Evolutionary conservation across 331 rosid genomes (phyloP).

Genomic region (Spiraea crenata): DNA sequence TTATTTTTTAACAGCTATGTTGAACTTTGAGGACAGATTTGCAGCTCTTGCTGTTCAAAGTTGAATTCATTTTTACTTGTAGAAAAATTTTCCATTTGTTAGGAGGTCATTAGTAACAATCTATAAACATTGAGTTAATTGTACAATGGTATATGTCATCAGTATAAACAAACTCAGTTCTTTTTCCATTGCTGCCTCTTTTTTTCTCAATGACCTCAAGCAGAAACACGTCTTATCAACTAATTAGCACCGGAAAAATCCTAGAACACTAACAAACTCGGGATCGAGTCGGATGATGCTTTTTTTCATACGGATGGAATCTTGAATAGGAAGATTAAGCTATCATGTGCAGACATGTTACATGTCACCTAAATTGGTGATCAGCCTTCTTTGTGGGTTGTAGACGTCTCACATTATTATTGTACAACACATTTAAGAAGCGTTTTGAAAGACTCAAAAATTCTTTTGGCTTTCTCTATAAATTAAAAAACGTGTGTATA

Average conservation of each 20-base stretch:
- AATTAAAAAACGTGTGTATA: no score
- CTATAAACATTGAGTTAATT: slow-evolving; percentile 14
- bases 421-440: no score
- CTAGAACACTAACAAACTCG: no score
- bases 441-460: no score
- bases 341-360: slow-evolving; percentile 5
- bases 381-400: no score
- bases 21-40: slow-evolving; percentile 13
- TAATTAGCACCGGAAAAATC: no score
- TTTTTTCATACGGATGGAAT: background rate
- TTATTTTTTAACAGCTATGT: slow-evolving; percentile 13
- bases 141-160: slow-evolving; percentile 23
- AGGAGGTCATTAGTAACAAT: slow-evolving; percentile 1
- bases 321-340: background rate
- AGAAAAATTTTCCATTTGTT: slow-evolving; percentile 9
- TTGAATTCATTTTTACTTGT: slow-evolving; percentile 22
- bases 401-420: no score
- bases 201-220: background rate
- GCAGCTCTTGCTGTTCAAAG: slow-evolving; percentile 23
- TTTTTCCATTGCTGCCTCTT: background rate
- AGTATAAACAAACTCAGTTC: slow-evolving; percentile 4
- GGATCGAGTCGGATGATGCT: background rate
- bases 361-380: background rate
- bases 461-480: no score
- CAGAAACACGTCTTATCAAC: background rate